Evolutionary conservation across 75 land plant species (phyloP).

Genomic region (Selaginella moellendorffii): DNA sequence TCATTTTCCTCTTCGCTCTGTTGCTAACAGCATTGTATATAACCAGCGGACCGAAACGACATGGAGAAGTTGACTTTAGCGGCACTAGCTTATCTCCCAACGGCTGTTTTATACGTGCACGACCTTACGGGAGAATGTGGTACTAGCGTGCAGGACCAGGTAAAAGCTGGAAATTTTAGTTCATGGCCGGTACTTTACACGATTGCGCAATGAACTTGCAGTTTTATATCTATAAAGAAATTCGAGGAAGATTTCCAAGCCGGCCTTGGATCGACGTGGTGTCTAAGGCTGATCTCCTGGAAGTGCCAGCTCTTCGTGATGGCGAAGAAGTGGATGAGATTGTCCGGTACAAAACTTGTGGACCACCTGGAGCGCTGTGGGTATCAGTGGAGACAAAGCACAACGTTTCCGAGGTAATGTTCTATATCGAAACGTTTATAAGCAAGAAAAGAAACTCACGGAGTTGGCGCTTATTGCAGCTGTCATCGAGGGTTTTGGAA

Average conservation of each 20-base stretch:
- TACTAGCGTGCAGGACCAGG: conserved; percentile 81
- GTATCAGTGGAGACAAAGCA: conserved; percentile 59
- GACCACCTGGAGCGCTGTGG: conserved; percentile 65
- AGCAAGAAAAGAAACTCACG: background rate
- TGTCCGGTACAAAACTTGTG: conserved; percentile 34
- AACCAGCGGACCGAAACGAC: conserved; percentile 60
- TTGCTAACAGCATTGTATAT: no score
- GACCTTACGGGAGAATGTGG: conserved; percentile 97
- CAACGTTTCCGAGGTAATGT: conserved; percentile 50
- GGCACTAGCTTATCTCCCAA: conserved; percentile 86
- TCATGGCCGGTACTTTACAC: no score
- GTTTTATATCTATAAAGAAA: conserved; percentile 64
- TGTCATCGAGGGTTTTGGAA: background rate
- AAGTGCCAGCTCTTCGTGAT: conserved; percentile 16
- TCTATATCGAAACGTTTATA: background rate
- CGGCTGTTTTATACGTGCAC: conserved; percentile 87
- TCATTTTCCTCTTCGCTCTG: background rate
- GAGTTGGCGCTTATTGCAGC: background rate
- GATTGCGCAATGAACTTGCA: no score
- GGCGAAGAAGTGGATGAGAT: conserved; percentile 20
- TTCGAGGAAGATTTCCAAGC: conserved; percentile 51
- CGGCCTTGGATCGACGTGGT: conserved; percentile 90
- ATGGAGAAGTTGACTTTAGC: conserved; percentile 91
- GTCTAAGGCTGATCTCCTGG: conserved; percentile 79
- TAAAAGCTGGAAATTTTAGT: no score